These are phyloP conservation scores for Psilocybe subaeruginosa DNA, from an alignment of 768 basidiomycete genomes.

Conservation along the genomic window DNA sequence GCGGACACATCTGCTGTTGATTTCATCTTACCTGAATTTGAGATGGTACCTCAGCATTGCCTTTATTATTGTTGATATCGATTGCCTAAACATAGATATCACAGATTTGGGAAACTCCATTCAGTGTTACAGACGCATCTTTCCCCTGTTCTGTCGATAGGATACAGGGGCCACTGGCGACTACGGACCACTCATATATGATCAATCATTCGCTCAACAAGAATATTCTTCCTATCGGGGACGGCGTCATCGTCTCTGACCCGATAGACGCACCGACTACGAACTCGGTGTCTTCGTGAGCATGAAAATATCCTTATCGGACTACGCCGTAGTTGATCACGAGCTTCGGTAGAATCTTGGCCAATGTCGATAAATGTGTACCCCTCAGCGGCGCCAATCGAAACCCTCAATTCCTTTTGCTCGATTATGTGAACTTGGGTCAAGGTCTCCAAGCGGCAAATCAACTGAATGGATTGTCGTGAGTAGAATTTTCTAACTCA, in stretches of 20 bases:
- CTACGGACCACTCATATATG: conserved; percentile 56
- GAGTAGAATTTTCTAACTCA: conserved; percentile 18
- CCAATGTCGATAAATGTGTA: conserved; percentile 45
- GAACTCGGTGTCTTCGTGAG: conserved; percentile 41
- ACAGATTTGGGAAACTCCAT: conserved; percentile 64
- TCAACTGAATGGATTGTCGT: conserved; percentile 46
- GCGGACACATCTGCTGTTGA: conserved; percentile 43
- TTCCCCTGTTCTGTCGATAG: conserved; percentile 61
- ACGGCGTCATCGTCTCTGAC: conserved; percentile 41
- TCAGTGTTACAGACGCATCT: conserved; percentile 46
- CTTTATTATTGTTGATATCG: not conserved
- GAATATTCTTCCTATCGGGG: conserved; percentile 39
- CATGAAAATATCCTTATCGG: conserved; percentile 4
- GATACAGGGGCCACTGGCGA: conserved; percentile 48
- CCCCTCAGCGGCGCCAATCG: conserved; percentile 42
- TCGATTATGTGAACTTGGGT: conserved; percentile 56
- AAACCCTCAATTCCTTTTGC: conserved; percentile 54
- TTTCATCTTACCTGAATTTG: conserved; percentile 60
- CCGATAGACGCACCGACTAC: conserved; percentile 38
- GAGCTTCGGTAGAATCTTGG: conserved; percentile 32
- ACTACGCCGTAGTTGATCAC: too few relatives aligned
- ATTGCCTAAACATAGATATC: not conserved
- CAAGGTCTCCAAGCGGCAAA: conserved; percentile 45
- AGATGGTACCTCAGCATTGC: conserved; percentile 39
- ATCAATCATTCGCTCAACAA: conserved; percentile 62